Evolutionary conservation across 2,329 filamentous ascomycete species (phyloP).

Genomic region (Verticillium nonalfalfae): DNA sequence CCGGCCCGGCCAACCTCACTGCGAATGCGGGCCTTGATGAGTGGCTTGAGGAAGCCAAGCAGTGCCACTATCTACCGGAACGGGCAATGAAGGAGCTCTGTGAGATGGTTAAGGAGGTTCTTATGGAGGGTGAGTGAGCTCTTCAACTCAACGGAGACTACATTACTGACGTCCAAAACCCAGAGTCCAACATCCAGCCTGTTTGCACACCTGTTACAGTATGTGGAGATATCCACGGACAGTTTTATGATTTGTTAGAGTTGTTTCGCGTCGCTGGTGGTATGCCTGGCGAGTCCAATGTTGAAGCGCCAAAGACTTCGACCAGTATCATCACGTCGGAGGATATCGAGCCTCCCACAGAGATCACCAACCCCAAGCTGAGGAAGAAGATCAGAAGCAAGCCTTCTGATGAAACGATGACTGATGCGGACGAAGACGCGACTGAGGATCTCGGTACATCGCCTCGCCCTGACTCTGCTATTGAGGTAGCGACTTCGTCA

Average conservation of each 20-base stretch:
- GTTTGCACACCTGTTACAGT: slow-evolving; percentile 94
- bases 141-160: slow-evolving; percentile 14
- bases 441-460: slow-evolving; percentile 35
- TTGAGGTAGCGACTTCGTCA: slow-evolving; percentile 25
- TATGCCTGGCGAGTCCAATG: slow-evolving; percentile 80
- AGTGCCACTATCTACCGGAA: slow-evolving; percentile 95
- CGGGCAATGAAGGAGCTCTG: slow-evolving; percentile 97
- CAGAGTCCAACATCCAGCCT: slow-evolving; percentile 98
- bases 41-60: slow-evolving; percentile 94
- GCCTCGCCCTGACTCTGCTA: slow-evolving; percentile 23
- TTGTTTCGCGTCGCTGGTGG: slow-evolving; percentile 94
- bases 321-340: slow-evolving; percentile 79
- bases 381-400: slow-evolving; percentile 73
- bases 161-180: slow-evolving; percentile 5
- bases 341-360: slow-evolving; percentile 84
- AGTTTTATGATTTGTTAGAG: slow-evolving; percentile 97
- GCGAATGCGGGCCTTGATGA: slow-evolving; percentile 85
- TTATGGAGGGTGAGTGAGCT: slow-evolving; percentile 77
- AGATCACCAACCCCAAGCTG: slow-evolving; percentile 81
- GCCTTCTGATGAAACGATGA: background rate
- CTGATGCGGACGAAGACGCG: slow-evolving; percentile 42
- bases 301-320: slow-evolving; percentile 61
- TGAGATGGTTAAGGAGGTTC: slow-evolving; percentile 96
- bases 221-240: slow-evolving; percentile 96
- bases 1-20: slow-evolving; percentile 79